Evolutionary conservation across 73 alveolate genomes (phyloP).

Genomic region (Stentor roeselii): DNA sequence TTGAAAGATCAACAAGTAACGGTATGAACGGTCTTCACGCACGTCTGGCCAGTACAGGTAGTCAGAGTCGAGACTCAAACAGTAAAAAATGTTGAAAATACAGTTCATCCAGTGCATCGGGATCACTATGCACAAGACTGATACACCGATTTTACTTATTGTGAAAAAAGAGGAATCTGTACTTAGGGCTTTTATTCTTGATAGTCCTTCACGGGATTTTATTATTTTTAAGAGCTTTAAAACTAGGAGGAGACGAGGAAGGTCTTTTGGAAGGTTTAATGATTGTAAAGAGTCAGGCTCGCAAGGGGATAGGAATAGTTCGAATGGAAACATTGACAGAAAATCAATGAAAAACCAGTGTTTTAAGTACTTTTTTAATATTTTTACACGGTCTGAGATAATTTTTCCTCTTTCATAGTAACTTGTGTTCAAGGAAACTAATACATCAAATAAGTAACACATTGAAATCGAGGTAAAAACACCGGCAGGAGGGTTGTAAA

Average conservation of each 20-base stretch:
- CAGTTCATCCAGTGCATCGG: conserved; percentile 9
- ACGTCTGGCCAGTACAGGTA: neutral
- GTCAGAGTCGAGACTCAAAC: neutral
- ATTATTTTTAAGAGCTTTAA: neutral
- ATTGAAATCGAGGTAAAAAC: neutral
- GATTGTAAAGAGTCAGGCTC: no score
- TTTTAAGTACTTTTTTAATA: no score
- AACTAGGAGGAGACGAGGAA: neutral
- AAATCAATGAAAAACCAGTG: neutral
- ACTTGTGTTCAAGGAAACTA: neutral
- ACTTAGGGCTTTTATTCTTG: neutral
- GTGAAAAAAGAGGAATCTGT: neutral
- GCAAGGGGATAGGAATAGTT: neutral
- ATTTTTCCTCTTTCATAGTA: neutral
- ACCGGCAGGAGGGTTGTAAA: neutral
- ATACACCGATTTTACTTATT: neutral
- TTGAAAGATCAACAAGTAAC: neutral
- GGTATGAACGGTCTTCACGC: neutral
- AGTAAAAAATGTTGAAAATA: neutral
- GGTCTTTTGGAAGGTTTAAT: neutral
- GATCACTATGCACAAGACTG: neutral
- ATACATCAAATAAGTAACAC: neutral
- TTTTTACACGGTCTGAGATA: neutral
- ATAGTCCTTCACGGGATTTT: no score
- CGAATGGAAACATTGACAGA: neutral